Evolutionary conservation across 192 early-diverging fungal species (phyloP).

Genomic region (Umbelopsis vinacea): DNA sequence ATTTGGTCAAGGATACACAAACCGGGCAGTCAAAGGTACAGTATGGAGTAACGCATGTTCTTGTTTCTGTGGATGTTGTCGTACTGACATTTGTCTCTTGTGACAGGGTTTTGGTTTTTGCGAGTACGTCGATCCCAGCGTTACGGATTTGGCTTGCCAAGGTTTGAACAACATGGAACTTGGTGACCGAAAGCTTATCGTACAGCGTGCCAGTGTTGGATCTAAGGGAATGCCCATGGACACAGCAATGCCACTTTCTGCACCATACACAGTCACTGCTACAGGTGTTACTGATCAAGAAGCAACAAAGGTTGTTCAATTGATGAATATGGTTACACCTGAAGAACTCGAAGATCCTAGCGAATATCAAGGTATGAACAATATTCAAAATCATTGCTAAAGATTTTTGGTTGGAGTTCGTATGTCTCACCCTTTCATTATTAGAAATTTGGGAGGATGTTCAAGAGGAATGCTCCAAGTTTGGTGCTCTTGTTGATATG

Average conservation of each 20-base stretch:
- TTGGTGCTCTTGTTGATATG: slow-evolving; percentile 79
- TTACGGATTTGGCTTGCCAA: slow-evolving; percentile 94
- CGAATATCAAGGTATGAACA: slow-evolving; percentile 75
- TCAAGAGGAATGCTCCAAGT: slow-evolving; percentile 86
- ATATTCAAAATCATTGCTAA: too few relatives aligned
- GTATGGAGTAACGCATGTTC: background rate
- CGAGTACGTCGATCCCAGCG: slow-evolving; percentile 85
- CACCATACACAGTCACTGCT: slow-evolving; percentile 42
- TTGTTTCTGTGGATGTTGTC: slow-evolving; percentile 14
- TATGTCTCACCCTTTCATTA: background rate
- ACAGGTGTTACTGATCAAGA: slow-evolving; percentile 58
- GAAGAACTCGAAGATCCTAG: slow-evolving; percentile 85
- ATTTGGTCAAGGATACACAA: slow-evolving; percentile 85
- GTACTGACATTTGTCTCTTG: background rate
- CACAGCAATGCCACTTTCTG: slow-evolving; percentile 5
- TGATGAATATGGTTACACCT: slow-evolving; percentile 94
- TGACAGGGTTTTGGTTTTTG: slow-evolving; percentile 93
- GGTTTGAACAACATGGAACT: slow-evolving; percentile 96
- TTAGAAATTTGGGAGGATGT: slow-evolving; percentile 91
- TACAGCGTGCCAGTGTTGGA: slow-evolving; percentile 91
- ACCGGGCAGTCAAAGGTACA: slow-evolving; percentile 76
- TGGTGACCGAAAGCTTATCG: slow-evolving; percentile 90
- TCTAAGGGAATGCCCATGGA: slow-evolving; percentile 51
- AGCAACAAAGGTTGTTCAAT: slow-evolving; percentile 81
- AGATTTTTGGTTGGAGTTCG: background rate